Percentiles rank a stretch among this genome's conserved stretches.
Conservation (phyloP, 768 basidiomycete genomes). For the Auriculariales sp. region DNA sequence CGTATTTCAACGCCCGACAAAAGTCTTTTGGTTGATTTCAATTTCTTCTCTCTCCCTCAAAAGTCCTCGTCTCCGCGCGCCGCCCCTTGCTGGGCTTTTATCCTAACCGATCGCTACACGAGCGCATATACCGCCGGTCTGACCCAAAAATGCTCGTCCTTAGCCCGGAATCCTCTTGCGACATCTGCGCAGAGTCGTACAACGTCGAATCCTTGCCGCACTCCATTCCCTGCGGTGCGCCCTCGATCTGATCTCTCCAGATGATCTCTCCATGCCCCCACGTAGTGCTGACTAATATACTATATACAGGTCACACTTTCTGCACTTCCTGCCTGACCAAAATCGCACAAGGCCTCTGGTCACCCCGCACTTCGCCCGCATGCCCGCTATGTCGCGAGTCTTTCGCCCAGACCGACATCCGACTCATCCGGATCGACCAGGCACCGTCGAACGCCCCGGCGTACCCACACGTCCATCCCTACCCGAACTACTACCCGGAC, state of each 20-base stretch:
- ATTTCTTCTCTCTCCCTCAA: too few relatives aligned
- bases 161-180: slow-evolving; percentile 58
- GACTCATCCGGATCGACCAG: slow-evolving; percentile 71
- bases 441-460: slow-evolving; percentile 34
- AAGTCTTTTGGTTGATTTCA: too few relatives aligned
- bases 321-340: slow-evolving; percentile 5
- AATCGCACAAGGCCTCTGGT: slow-evolving; percentile 35
- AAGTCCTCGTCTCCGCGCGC: too few relatives aligned
- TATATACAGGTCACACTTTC: background rate
- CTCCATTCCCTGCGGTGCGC: slow-evolving; percentile 68
- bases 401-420: slow-evolving; percentile 46
- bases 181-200: slow-evolving; percentile 59
- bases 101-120: too few relatives aligned
- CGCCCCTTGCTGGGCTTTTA: too few relatives aligned
- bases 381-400: slow-evolving; percentile 57
- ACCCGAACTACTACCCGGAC: slow-evolving; percentile 19
- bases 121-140: too few relatives aligned
- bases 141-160: slow-evolving; percentile 58
- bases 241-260: slow-evolving; percentile 11
- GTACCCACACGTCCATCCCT: slow-evolving; percentile 13
- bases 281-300: slow-evolving; percentile 6
- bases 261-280: slow-evolving; percentile 6
- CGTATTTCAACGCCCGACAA: too few relatives aligned
- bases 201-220: slow-evolving; percentile 42
- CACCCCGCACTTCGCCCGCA: slow-evolving; percentile 30